phyloP scores from a whole-genome alignment of 2,329 filamentous ascomycete species.

The Xylaria sp. region DNA sequence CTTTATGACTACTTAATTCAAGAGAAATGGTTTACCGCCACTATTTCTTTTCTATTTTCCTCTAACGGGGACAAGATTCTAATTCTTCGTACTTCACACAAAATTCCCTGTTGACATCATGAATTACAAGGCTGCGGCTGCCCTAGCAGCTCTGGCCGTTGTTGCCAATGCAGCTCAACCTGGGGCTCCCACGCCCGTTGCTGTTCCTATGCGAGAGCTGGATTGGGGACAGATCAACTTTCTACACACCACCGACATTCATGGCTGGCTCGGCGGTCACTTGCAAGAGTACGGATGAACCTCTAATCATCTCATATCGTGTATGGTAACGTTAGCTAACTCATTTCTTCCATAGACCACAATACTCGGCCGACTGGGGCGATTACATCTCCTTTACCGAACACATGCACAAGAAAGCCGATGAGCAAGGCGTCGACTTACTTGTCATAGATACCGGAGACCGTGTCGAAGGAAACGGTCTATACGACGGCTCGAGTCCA shows the following conservation, averaged over 20 bases:
- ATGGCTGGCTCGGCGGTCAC: constrained; percentile 95
- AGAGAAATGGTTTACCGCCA: background rate
- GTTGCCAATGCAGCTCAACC: constrained; percentile 69
- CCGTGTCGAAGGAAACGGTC: constrained; percentile 88
- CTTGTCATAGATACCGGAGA: constrained; percentile 97
- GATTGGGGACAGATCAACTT: constrained; percentile 96
- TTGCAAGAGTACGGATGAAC: constrained; percentile 74
- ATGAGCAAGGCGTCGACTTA: constrained; percentile 79
- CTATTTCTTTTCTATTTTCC: constrained; percentile 9
- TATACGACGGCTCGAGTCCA: constrained; percentile 88
- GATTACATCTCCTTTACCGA: constrained; percentile 94
- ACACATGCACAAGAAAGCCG: constrained; percentile 79
- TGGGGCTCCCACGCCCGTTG: constrained; percentile 75
- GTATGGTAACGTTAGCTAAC: background rate
- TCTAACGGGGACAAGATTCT: constrained; percentile 10
- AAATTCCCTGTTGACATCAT: constrained; percentile 32
- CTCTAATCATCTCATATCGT: background rate
- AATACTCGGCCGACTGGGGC: constrained; percentile 96
- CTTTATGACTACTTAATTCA: background rate
- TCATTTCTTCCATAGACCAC: constrained; percentile 61
- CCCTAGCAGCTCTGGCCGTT: constrained; percentile 47
- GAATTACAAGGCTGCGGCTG: constrained; percentile 42
- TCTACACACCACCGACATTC: constrained; percentile 93
- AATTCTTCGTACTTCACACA: background rate
- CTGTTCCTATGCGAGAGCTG: constrained; percentile 81